Evolutionary conservation across 1,284 basidiomycete species (phyloP).

Genomic region (Ustilago shanxiensis): DNA sequence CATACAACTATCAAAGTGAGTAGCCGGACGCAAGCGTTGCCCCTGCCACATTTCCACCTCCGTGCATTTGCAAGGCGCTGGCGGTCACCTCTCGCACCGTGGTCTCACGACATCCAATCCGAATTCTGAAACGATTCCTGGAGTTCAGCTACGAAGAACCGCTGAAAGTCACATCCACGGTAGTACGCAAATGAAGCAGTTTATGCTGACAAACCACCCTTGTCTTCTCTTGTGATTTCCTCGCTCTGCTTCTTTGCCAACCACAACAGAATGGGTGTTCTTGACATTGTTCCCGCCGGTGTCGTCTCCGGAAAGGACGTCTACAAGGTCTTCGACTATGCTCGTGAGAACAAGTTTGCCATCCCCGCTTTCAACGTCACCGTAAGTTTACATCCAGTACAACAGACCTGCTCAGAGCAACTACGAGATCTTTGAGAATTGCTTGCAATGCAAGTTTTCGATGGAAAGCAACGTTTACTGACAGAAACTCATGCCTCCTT

Average conservation of each 20-base stretch:
- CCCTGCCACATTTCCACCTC: too few relatives aligned
- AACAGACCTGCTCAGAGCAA: too few relatives aligned
- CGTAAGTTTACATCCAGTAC: conserved; percentile 33
- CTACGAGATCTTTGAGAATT: too few relatives aligned
- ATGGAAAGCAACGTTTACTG: conserved; percentile 1
- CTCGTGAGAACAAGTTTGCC: conserved; percentile 67
- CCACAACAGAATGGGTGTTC: conserved; percentile 58
- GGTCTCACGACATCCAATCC: background rate
- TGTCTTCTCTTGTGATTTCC: too few relatives aligned
- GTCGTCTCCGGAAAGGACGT: conserved; percentile 69
- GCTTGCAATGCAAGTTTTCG: background rate
- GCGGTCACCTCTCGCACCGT: background rate
- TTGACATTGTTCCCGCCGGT: conserved; percentile 68
- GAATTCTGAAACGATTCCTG: background rate
- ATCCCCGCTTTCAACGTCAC: conserved; percentile 70
- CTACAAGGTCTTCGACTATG: conserved; percentile 70
- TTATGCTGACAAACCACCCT: conserved; percentile 14
- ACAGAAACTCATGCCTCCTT: background rate
- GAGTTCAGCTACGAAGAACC: background rate
- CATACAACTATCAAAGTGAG: conserved; percentile 36
- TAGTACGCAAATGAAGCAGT: background rate
- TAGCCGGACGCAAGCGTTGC: background rate
- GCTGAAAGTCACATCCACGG: background rate
- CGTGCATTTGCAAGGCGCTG: background rate
- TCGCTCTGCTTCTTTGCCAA: background rate